phyloP scores from a whole-genome alignment of 179 eudicot species.

The Spinacia oleracea region DNA sequence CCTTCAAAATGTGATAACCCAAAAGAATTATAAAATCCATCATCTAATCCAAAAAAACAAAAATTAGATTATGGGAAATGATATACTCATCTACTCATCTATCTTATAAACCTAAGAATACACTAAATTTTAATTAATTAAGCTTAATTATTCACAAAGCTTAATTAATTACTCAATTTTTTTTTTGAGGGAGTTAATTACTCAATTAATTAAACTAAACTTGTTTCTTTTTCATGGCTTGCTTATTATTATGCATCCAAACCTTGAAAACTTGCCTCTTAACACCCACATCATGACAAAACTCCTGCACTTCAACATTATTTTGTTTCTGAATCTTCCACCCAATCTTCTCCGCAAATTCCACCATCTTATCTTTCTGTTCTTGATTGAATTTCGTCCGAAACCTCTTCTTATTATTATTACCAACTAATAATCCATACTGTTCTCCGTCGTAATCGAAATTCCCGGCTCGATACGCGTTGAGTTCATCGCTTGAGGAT shows the following conservation, averaged over 20 bases:
- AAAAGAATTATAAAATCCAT: background rate
- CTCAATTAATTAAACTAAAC: constrained; percentile 7
- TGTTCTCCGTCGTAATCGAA: constrained; percentile 21
- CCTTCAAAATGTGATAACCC: background rate
- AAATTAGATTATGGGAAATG: background rate
- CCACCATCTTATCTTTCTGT: constrained; percentile 68
- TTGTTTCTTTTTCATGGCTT: constrained; percentile 48
- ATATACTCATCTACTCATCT: background rate
- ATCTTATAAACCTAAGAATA: background rate
- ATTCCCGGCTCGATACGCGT: constrained; percentile 29
- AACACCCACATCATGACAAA: constrained; percentile 60
- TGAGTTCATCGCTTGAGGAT: constrained; percentile 72
- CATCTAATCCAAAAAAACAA: background rate
- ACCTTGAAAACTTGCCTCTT: constrained; percentile 71
- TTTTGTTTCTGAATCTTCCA: constrained; percentile 72
- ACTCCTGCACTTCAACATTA: constrained; percentile 43
- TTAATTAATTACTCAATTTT: constrained; percentile 1
- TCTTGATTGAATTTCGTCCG: constrained; percentile 68
- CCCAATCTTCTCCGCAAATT: constrained; percentile 57
- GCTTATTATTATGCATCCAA: constrained; percentile 89
- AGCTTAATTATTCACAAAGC: no score
- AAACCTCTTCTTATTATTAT: constrained; percentile 61
- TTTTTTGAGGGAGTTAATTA: no score
- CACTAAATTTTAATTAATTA: no score
- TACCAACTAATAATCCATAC: no score